Evolutionary conservation across 2,329 filamentous ascomycete species (phyloP).

Genomic region (Penicillium olsonii): DNA sequence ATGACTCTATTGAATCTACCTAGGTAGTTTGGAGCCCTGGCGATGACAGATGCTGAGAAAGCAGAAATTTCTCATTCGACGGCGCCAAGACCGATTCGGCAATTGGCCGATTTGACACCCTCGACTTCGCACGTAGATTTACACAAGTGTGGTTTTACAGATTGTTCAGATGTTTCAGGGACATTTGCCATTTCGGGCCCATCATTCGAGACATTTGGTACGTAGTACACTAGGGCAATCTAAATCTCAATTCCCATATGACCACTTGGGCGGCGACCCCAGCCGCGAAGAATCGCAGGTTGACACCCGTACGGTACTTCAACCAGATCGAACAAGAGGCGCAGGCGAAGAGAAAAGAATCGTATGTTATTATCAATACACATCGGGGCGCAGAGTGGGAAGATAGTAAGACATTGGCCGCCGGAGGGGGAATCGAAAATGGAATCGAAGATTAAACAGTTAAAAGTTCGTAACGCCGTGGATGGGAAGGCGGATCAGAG

Average conservation of each 20-base stretch:
- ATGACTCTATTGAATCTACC: neutral
- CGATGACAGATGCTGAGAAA: conserved; percentile 12
- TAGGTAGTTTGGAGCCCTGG: neutral
- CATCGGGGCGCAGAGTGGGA: conserved; percentile 26
- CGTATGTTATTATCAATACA: conserved; percentile 36
- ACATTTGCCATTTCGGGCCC: conserved; percentile 40
- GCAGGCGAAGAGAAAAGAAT: conserved; percentile 14
- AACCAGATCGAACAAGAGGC: conserved; percentile 15
- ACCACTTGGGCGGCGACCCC: conserved; percentile 99
- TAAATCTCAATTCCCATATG: conserved; percentile 55
- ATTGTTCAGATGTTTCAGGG: conserved; percentile 48
- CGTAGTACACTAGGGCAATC: conserved; percentile 35
- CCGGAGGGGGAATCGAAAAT: conserved; percentile 18
- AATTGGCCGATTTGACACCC: neutral
- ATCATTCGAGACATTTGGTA: conserved; percentile 45
- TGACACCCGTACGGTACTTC: conserved; percentile 89
- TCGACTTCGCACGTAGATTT: neutral
- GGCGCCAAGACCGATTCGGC: neutral
- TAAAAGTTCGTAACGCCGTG: conserved; percentile 36
- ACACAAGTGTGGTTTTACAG: neutral
- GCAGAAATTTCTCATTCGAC: conserved; percentile 21
- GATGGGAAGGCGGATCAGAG: conserved; percentile 35
- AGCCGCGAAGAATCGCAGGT: conserved; percentile 95
- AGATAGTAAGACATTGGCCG: conserved; percentile 32
- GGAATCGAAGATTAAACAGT: conserved; percentile 27